Percentiles rank a stretch among this genome's conserved stretches.
Evolutionary conservation across 2,329 filamentous ascomycete genomes (phyloP).

Genomic region (Hirsutella thompsonii): DNA sequence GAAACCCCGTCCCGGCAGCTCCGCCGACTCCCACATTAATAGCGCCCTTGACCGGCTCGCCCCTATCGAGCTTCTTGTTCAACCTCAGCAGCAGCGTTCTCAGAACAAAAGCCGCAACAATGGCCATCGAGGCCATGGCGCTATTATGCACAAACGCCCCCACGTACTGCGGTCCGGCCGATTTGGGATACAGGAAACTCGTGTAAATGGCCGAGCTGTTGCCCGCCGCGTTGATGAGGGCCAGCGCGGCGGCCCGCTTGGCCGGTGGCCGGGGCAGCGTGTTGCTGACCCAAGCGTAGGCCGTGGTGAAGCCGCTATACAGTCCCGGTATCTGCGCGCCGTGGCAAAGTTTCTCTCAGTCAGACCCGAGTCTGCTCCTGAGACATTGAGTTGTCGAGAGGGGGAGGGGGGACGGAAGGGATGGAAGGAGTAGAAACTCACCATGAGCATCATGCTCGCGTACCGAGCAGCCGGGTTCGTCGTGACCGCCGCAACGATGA

Average conservation of each 20-base stretch:
- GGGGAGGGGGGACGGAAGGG: too few relatives aligned
- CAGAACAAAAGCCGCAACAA: slow-evolving; percentile 48
- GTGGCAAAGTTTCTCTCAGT: too few relatives aligned
- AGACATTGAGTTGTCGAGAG: too few relatives aligned
- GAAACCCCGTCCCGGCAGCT: slow-evolving; percentile 47
- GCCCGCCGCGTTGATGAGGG: slow-evolving; percentile 54
- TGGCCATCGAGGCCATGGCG: slow-evolving; percentile 48
- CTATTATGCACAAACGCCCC: slow-evolving; percentile 58
- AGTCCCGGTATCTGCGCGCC: slow-evolving; percentile 38
- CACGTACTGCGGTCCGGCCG: slow-evolving; percentile 27
- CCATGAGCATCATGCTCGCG: slow-evolving; percentile 61
- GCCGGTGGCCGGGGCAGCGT: slow-evolving; percentile 63
- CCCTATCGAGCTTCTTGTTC: slow-evolving; percentile 58
- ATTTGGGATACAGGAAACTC: slow-evolving; percentile 51
- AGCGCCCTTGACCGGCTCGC: slow-evolving; percentile 30
- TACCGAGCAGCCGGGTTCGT: slow-evolving; percentile 49
- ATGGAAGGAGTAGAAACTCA: slow-evolving; percentile 7
- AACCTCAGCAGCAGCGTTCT: slow-evolving; percentile 49
- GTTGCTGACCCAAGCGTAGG: slow-evolving; percentile 63
- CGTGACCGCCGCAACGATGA: slow-evolving; percentile 56
- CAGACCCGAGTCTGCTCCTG: too few relatives aligned
- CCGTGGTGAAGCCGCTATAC: slow-evolving; percentile 55
- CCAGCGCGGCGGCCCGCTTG: slow-evolving; percentile 57
- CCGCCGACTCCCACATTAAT: slow-evolving; percentile 43
- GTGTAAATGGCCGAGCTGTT: slow-evolving; percentile 55